Conservation (phyloP, 2,329 filamentous ascomycete species). For the Cladophialophora exuberans region DNA sequence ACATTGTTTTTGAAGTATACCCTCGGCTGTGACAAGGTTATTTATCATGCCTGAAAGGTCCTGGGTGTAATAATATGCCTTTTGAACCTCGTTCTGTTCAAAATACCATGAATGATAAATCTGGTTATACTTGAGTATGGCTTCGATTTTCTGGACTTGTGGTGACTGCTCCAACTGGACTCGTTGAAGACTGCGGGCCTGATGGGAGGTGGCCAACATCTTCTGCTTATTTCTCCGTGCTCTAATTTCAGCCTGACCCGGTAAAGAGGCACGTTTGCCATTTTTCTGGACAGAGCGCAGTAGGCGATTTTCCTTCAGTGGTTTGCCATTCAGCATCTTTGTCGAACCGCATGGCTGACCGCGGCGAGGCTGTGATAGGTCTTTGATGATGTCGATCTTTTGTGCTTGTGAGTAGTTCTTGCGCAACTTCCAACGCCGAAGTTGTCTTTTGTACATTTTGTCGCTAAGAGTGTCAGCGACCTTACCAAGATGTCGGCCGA, state of each 20-base stretch:
- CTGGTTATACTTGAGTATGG: background rate
- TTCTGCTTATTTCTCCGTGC: background rate
- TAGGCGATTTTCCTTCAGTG: background rate
- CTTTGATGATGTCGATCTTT: background rate
- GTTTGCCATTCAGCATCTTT: background rate
- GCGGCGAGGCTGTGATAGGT: background rate
- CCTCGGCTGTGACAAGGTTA: rapidly evolving
- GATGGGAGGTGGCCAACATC: no score
- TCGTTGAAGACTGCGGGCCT: background rate
- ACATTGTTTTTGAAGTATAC: background rate
- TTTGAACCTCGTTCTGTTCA: background rate
- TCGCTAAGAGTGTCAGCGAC: background rate
- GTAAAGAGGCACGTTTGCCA: background rate
- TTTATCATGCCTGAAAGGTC: background rate
- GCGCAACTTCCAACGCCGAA: slow-evolving; percentile 3
- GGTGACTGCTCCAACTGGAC: background rate
- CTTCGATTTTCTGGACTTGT: background rate
- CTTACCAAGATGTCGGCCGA: background rate
- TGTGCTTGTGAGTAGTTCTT: slow-evolving; percentile 5
- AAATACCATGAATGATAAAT: slow-evolving; percentile 3
- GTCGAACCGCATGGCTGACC: no score
- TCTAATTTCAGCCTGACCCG: background rate
- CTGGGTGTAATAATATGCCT: background rate
- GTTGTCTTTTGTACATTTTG: slow-evolving; percentile 10
- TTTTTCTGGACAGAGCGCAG: background rate